These are phyloP conservation scores for Maudiozyma bulderi DNA, from an alignment of 805 yeast species.

Conservation along the genomic window DNA sequence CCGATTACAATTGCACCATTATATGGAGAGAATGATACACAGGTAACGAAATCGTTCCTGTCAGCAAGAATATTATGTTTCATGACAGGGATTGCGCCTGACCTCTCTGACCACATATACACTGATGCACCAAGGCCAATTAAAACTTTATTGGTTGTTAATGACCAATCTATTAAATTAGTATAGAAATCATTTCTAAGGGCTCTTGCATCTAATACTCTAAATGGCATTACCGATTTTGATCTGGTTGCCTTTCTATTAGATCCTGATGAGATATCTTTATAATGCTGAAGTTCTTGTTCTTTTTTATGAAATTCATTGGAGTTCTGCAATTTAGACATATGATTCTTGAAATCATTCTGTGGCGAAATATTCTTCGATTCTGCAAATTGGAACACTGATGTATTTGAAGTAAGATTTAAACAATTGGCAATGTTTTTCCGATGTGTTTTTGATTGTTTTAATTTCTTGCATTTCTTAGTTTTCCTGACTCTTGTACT, in stretches of 20 bases:
- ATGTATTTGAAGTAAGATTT: slow-evolving; percentile 20
- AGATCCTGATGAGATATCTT: slow-evolving; percentile 10
- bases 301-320: neutral
- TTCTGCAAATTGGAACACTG: slow-evolving; percentile 10
- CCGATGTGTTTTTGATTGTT: slow-evolving; percentile 22
- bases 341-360: neutral
- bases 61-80: slow-evolving; percentile 28
- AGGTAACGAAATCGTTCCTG: slow-evolving; percentile 38
- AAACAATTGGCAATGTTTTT: slow-evolving; percentile 42
- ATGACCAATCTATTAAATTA: slow-evolving; percentile 67
- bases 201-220: slow-evolving; percentile 59
- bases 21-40: slow-evolving; percentile 45
- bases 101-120: slow-evolving; percentile 51
- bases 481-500: neutral
- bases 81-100: slow-evolving; percentile 37
- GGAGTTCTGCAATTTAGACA: neutral
- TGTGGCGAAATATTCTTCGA: neutral
- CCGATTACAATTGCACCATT: slow-evolving; percentile 45
- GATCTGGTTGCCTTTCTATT: slow-evolving; percentile 14
- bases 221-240: slow-evolving; percentile 35
- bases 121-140: slow-evolving; percentile 57
- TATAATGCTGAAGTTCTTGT: neutral
- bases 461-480: neutral
- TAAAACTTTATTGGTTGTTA: slow-evolving; percentile 38
- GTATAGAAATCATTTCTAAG: slow-evolving; percentile 70